Evolutionary conservation across 495 filamentous ascomycete genomes (phyloP).

Genomic region (Penicillium diatomitis): DNA sequence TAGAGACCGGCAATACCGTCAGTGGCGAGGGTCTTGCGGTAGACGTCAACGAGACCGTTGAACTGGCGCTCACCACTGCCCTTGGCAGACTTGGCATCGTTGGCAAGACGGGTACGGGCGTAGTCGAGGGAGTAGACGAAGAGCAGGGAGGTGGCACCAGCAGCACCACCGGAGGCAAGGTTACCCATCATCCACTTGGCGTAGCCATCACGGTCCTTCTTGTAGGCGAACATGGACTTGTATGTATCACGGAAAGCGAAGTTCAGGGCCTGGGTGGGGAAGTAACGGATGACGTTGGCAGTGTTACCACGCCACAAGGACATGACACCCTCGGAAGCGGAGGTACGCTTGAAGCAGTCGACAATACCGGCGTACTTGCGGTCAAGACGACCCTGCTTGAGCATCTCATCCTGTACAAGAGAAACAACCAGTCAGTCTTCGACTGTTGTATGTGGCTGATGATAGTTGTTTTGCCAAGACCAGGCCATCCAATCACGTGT

Average conservation of each 20-base stretch:
- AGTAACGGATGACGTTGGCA: constrained; percentile 99
- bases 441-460: background rate
- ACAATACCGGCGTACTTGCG: constrained; percentile 88
- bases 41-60: constrained; percentile 98
- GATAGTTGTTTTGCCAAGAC: too few species aligned
- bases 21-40: constrained; percentile 98
- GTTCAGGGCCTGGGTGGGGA: constrained; percentile 99
- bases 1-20: constrained; percentile 99
- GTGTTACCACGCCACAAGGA: constrained; percentile 99
- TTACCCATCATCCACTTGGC: constrained; percentile 99
- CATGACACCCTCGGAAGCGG: constrained; percentile 65
- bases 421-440: constrained; percentile 9
- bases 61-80: constrained; percentile 93
- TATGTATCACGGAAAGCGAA: constrained; percentile 99
- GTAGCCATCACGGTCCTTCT: constrained; percentile 99
- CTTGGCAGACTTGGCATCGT: constrained; percentile 98
- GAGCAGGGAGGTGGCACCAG: constrained; percentile 98
- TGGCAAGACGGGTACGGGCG: constrained; percentile 99
- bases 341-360: constrained; percentile 92
- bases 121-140: constrained; percentile 99
- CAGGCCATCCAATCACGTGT: too few species aligned
- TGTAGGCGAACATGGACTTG: constrained; percentile 99
- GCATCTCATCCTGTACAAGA: constrained; percentile 86
- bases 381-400: constrained; percentile 96
- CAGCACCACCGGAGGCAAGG: constrained; percentile 98